phyloP scores from a whole-genome alignment of 495 filamentous ascomycete genomes.

The Xylaria curta region DNA sequence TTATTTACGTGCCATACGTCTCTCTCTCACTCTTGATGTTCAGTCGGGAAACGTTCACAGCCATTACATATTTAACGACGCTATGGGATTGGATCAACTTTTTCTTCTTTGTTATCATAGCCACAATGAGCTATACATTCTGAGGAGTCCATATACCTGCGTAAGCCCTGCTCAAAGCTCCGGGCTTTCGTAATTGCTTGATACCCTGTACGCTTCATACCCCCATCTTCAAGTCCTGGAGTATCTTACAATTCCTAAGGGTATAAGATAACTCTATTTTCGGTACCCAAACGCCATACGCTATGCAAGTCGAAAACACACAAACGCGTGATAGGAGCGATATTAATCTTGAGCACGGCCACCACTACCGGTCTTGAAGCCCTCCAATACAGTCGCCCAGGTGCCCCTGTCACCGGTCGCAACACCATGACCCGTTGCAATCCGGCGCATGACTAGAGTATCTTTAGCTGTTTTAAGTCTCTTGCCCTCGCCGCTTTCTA shows the following conservation, averaged over 20 bases:
- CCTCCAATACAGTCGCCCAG: conserved; percentile 43
- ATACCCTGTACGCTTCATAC: background rate
- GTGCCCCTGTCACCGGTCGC: conserved; percentile 33
- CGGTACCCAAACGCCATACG: conserved; percentile 37
- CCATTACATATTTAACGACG: background rate
- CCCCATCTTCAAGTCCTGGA: background rate
- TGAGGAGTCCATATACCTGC: background rate
- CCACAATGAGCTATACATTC: background rate
- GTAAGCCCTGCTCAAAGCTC: background rate
- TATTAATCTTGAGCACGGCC: conserved; percentile 35
- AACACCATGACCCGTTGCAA: conserved; percentile 32
- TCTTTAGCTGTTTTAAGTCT: conserved; percentile 68
- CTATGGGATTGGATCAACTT: background rate
- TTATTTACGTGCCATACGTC: background rate
- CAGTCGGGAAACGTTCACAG: background rate
- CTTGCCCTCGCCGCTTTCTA: conserved; percentile 67
- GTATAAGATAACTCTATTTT: conserved; percentile 9
- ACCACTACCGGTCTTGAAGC: conserved; percentile 42
- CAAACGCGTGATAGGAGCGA: background rate
- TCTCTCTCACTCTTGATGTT: background rate
- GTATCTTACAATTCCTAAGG: background rate
- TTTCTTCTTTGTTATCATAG: background rate
- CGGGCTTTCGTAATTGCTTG: background rate
- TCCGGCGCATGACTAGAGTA: conserved; percentile 68
- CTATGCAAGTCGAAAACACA: conserved; percentile 37